Base-by-base conservation (phyloP, 805 yeast genomes). In the Dipodascopsis uninucleata region DNA sequence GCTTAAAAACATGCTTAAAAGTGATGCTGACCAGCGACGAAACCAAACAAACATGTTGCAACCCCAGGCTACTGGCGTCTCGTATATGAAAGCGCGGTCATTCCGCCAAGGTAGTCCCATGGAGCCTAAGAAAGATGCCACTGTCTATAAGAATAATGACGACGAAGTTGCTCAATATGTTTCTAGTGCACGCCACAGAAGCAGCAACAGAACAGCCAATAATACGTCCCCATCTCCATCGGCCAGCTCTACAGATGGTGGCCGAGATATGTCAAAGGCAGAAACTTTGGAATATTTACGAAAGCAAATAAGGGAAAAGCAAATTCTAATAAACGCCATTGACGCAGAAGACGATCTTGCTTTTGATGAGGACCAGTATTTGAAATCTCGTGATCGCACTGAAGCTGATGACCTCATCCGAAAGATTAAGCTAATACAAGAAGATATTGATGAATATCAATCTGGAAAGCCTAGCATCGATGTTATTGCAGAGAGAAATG, bases 291-390 rank as follows among this genome's bases (percentile, higher is more conserved):
- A 74, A 3, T 76, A 76, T 6, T 69, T 87, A 56, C 78, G 77
- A 57, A 83, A 80, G 52, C 65, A 74, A 54, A 74, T 88, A 34
- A 78, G 78, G 36, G 94, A 86, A 58, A 84, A 84, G 69, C 75
- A 77, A 57, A 79, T 82, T 39, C 58, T 84, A 38, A 67, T 87
- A 39, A 84, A 77, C 47, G 86, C 93, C 1, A 61, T 83, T 49
- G 88, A 82, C 56, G 77, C 84, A 9, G 77, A 78, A 56, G 90
- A 60, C 31, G 64, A 61, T 34, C 62, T 64, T 9, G 62, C 60
- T 14, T 64, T 64, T 20, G 60, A 62, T 36, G 70, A 68, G 26
- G 68, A 68, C 28, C 60, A 60, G 24, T 65, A 63, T 17, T 52
- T 63, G 10, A 71, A 68, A 31, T 43, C 58, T 1, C 58, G 70